Base-by-base conservation (phyloP, 441 rosid genomes). In the Adansonia madagascariensis region DNA sequence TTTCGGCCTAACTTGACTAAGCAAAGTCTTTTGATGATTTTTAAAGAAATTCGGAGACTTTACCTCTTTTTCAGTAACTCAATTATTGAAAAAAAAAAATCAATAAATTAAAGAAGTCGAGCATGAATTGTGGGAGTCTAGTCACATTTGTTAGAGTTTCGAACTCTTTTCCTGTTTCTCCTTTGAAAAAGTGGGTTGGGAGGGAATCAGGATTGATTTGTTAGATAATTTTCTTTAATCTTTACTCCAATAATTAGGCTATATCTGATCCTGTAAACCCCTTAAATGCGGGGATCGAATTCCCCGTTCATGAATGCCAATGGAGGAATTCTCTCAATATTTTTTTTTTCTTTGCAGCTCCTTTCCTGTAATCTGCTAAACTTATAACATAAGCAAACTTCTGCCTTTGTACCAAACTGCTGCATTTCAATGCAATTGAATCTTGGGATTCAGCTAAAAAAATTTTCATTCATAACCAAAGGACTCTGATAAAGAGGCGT, bases 341-440 rank as follows among this genome's bases (percentile, higher is more conserved):
- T 6, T 9, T 24, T 41, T 64, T 62, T 12, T 53, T 70, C 52
- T 49, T 53, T n/a, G 57, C 57, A 6, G 20, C 18, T 53, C 20
- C 20, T 53, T 53, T 53, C 57, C 52, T 78, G 14, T 43, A 52
- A 31, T 18, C 41, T 43, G 69, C 43, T 27, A 43, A 31, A 64
- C 81, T 73, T 73, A 14, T 5, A 57, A 10, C 6, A 55, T 52
- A 78, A 66, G 77, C 81, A 65, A 65, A 12, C 62, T 8, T 18
- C 27, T 20, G 24, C 68, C 44, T n/a, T 64, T 24, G 0, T 24
- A 50, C 64, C 17, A 35, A 72, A 24, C 50, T 56, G 18, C 43
- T 70, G 61, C 59, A 50, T 17, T 31, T 18, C 57, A 44, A 69
- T 55, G 14, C 76, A 61, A 31, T 52, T 70, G 65, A 64, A 71